Conservation (phyloP, 202 grass and related monocot genomes). For the Schoenoplectus tabernaemontani region DNA sequence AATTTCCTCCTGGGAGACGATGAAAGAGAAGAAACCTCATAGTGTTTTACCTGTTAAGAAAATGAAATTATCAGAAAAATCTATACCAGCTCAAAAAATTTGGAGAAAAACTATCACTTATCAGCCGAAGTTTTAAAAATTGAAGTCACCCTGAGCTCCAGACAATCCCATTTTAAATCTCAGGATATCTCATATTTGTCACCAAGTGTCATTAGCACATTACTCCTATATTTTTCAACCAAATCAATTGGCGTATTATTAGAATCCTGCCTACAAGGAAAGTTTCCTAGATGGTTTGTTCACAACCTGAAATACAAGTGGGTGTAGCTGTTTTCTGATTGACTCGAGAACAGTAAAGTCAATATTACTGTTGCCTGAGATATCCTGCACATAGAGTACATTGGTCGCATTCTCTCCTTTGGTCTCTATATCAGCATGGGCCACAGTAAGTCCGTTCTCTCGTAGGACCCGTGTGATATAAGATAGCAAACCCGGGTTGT, state of each 20-base stretch:
- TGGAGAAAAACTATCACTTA: neutral
- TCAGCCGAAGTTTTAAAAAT: neutral
- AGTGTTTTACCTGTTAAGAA: slow-evolving; percentile 16
- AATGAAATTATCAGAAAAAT: neutral
- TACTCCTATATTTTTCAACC: neutral
- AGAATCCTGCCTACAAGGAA: too few relatives aligned
- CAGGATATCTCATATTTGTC: neutral
- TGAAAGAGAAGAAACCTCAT: neutral
- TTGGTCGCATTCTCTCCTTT: slow-evolving; percentile 32
- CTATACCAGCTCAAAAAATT: neutral
- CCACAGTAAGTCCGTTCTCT: slow-evolving; percentile 36
- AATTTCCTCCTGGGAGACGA: neutral
- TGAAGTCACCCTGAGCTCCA: too few relatives aligned
- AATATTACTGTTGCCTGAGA: slow-evolving; percentile 32
- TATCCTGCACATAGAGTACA: slow-evolving; percentile 38
- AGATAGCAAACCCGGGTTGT: slow-evolving; percentile 27
- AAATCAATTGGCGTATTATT: too few relatives aligned
- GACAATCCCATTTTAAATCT: neutral
- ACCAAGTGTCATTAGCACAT: neutral
- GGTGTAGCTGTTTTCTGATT: slow-evolving; percentile 31
- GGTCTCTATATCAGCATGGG: slow-evolving; percentile 33
- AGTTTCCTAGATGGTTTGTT: slow-evolving; percentile 20
- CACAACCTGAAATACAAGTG: slow-evolving; percentile 24
- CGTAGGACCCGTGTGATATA: slow-evolving; percentile 33
- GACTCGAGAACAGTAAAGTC: slow-evolving; percentile 21